Evolutionary conservation across 306 rosid species (phyloP).

Genomic region (Sindora glabra): DNA sequence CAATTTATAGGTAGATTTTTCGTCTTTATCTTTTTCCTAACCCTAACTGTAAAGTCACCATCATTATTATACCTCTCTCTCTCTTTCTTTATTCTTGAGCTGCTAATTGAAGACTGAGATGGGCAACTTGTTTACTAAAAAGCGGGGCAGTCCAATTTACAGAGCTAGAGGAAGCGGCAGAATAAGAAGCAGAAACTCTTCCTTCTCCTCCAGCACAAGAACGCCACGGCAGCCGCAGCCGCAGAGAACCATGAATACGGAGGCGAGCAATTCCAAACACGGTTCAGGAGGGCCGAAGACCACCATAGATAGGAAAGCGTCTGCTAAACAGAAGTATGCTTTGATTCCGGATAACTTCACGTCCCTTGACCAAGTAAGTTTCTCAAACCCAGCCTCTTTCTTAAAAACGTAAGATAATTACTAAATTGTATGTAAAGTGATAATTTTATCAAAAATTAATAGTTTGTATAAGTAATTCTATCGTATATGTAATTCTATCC

Average conservation of each 20-base stretch:
- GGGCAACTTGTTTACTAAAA: conserved; percentile 32
- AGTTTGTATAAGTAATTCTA: too few species aligned
- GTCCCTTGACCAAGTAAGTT: conserved; percentile 51
- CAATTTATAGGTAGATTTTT: too few species aligned
- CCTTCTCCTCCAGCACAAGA: not conserved
- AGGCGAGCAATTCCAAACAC: not conserved
- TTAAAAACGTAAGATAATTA: too few species aligned
- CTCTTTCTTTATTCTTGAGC: not conserved
- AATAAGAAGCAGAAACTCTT: not conserved
- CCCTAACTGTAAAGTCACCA: too few species aligned
- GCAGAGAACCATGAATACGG: not conserved
- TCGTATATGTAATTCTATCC: too few species aligned
- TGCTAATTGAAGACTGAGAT: conserved; percentile 22
- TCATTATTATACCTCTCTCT: not conserved
- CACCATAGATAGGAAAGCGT: not conserved
- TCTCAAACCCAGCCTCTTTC: not conserved
- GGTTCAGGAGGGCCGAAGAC: conserved; percentile 3
- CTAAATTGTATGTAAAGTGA: too few species aligned
- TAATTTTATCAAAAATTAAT: too few species aligned
- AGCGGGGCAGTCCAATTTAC: conserved; percentile 4
- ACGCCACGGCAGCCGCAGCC: not conserved
- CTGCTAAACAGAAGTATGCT: conserved; percentile 42
- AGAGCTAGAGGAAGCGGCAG: not conserved
- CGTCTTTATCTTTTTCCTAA: too few species aligned
- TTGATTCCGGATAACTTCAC: conserved; percentile 52